Conservation (phyloP, 768 basidiomycete species). For the Flagelloscypha sp. region DNA sequence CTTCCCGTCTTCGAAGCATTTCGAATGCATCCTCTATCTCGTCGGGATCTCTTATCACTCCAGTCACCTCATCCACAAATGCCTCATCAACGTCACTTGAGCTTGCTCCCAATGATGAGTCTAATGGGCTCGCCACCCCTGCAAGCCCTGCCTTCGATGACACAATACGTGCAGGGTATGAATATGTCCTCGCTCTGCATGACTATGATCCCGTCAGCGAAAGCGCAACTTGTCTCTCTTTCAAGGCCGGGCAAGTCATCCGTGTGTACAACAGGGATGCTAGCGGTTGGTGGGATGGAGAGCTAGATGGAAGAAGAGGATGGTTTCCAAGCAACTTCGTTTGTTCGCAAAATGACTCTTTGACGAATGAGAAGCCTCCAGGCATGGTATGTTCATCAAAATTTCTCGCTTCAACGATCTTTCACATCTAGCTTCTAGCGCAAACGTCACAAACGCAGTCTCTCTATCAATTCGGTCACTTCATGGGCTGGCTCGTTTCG, state of each 20-base stretch:
- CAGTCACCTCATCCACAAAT: conserved; percentile 47
- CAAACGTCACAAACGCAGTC: conserved; percentile 39
- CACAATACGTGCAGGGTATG: conserved; percentile 40
- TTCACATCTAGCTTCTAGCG: conserved; percentile 17
- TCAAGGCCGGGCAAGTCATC: conserved; percentile 86
- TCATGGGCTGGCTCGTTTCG: conserved; percentile 45
- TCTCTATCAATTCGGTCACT: conserved; percentile 42
- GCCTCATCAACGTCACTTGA: conserved; percentile 41
- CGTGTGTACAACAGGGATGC: conserved; percentile 81
- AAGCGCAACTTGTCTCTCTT: conserved; percentile 76
- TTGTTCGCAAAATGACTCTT: conserved; percentile 50
- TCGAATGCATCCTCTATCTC: conserved; percentile 53
- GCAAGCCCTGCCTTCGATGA: conserved; percentile 38
- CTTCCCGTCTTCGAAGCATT: conserved; percentile 39
- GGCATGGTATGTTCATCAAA: no score
- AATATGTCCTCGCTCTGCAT: conserved; percentile 88
- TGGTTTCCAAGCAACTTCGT: conserved; percentile 99
- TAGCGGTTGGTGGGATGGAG: conserved; percentile 99
- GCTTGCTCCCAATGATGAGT: conserved; percentile 24
- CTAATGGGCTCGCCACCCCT: conserved; percentile 30
- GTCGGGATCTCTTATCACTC: conserved; percentile 48
- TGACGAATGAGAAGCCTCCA: conserved; percentile 60
- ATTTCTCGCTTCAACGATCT: no score
- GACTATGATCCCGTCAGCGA: conserved; percentile 72
- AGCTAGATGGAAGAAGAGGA: conserved; percentile 78